Evolutionary conservation across 106 monocot species (phyloP).

Genomic region (Dioscorea alata): DNA sequence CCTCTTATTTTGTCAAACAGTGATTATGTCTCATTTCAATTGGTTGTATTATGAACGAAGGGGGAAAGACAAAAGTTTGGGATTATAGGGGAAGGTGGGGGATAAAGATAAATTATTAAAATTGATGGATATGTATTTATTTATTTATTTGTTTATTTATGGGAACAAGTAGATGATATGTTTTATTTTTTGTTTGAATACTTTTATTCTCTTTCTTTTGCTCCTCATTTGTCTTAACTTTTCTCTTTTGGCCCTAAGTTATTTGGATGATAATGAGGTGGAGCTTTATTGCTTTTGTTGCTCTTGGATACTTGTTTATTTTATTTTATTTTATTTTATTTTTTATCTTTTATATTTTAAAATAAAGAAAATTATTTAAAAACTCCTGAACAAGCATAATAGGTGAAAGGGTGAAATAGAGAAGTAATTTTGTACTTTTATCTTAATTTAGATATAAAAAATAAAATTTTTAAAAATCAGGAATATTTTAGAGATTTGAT

Average conservation of each 20-base stretch:
- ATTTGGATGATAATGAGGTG: conserved; percentile 13
- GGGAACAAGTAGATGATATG: neutral
- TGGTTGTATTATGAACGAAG: neutral
- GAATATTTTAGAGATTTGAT: too few species aligned
- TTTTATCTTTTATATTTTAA: too few species aligned
- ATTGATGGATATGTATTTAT: neutral
- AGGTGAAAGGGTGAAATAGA: too few species aligned
- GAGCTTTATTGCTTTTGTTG: conserved; percentile 2
- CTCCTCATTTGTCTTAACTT: neutral
- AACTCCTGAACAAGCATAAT: too few species aligned
- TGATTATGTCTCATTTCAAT: neutral
- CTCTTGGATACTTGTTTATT: conserved; percentile 1
- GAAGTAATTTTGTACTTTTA: too few species aligned
- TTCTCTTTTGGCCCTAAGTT: conserved; percentile 10
- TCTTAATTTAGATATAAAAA: too few species aligned
- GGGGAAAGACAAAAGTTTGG: neutral
- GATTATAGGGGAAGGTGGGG: neutral
- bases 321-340: neutral
- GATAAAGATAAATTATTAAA: conserved; percentile 9
- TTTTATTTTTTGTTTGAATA: neutral
- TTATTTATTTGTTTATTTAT: too few species aligned
- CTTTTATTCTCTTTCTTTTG: neutral
- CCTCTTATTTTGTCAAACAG: neutral
- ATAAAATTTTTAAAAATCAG: too few species aligned
- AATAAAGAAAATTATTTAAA: too few species aligned